Base-by-base conservation (phyloP, 2,329 filamentous ascomycete species). In the Cryphonectria japonica region DNA sequence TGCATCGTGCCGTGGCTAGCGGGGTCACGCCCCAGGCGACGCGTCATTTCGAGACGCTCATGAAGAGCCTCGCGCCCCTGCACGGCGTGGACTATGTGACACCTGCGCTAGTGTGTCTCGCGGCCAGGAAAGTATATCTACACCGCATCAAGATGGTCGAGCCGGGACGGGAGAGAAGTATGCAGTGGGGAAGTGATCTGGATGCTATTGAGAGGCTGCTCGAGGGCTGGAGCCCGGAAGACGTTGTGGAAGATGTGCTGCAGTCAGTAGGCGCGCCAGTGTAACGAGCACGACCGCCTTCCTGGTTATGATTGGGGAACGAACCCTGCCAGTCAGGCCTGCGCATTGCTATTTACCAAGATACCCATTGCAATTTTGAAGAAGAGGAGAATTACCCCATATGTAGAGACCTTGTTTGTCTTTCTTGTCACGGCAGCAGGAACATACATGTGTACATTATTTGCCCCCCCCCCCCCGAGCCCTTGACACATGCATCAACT, bases 161-260 rank as follows among this genome's bases (percentile, higher is more conserved):
- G 1, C 87, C 93, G 0, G 87, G 89, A 73, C 88, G 90, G 70
- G 96, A 98, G 82, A 87, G 94, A 64, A 98, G 94, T 79, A 87
- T 97, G 84, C 93, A 97, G 79, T 99, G 97, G 90, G 96, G 96
- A 0, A 98, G 95, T 79, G 90, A 92, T 68, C 75, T 92, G 0
- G 85, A 87, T 41, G 92, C 92, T 4, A 88, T 98, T 1, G 85
- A 87, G 74, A 85, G 86, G 22, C 75, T 94, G 65, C 81, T 98
- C 2, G 88, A 91, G 43, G 87, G 83, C 7, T 78, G 91, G 13
- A 85, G 86, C 0, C 84, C 88, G 0, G 89, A 91, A 74, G 87
- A 89, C 59, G 86, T 92, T 3, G 85, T 92, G 54, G 89, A 92
- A 71, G 88, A 91, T 75, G 89, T 92, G 3, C 77, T 92, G 68